phyloP scores from a whole-genome alignment of 2,329 filamentous ascomycete species.

The Coniochaeta sp. region DNA sequence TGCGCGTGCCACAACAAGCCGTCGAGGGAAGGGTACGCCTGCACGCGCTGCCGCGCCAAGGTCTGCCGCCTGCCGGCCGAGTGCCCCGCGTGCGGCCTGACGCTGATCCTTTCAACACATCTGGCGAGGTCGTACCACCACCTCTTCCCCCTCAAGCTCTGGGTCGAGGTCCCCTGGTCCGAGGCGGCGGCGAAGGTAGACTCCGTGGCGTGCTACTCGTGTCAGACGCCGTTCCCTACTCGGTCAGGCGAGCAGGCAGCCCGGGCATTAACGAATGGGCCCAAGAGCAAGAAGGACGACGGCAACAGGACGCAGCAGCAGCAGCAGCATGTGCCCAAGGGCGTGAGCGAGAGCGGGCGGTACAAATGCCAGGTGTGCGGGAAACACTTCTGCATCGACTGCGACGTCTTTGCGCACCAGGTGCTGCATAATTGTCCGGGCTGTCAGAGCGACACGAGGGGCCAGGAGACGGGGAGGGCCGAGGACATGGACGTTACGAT shows the following conservation, averaged over 20 bases:
- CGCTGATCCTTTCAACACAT: constrained; percentile 89
- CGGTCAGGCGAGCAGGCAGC: constrained; percentile 5
- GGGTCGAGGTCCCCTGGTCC: constrained; percentile 82
- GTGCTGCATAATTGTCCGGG: constrained; percentile 94
- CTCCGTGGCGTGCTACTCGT: constrained; percentile 69
- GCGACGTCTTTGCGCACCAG: constrained; percentile 92
- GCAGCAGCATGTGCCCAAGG: constrained; percentile 38
- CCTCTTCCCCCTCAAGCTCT: constrained; percentile 83
- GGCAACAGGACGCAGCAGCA: constrained; percentile 12
- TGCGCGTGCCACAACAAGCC: constrained; percentile 89
- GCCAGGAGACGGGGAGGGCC: background rate
- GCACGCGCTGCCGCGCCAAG: constrained; percentile 80
- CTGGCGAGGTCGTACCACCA: constrained; percentile 90
- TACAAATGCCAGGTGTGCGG: constrained; percentile 86
- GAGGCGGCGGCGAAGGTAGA: constrained; percentile 41
- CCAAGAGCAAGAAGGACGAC: constrained; percentile 12
- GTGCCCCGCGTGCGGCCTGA: constrained; percentile 85
- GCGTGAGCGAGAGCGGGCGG: constrained; percentile 76
- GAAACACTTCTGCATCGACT: constrained; percentile 96
- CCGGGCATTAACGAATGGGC: constrained; percentile 9
- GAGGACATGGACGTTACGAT: background rate
- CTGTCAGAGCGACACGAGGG: constrained; percentile 53
- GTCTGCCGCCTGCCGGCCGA: constrained; percentile 87
- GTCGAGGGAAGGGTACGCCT: constrained; percentile 78
- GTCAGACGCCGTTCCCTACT: constrained; percentile 64